Conservation (phyloP, 805 yeast species). For the Schizosaccharomyces lindneri region DNA sequence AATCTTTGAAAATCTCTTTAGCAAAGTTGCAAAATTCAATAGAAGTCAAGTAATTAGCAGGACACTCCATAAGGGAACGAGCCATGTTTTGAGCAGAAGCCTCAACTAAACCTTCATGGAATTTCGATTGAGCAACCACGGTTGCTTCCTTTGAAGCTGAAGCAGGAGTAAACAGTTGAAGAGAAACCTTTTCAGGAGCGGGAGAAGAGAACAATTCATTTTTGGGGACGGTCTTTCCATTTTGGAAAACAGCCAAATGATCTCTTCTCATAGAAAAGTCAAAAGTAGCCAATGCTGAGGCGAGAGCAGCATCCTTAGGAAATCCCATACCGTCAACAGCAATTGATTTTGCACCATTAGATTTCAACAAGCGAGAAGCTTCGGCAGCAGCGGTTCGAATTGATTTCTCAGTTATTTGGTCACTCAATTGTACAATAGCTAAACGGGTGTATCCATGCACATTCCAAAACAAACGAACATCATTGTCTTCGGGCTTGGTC, state of each 20-base stretch:
- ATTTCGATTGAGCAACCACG: neutral
- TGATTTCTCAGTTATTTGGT: neutral
- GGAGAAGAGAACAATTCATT: neutral
- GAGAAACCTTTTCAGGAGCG: neutral
- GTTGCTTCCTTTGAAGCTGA: neutral
- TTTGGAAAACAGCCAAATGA: neutral
- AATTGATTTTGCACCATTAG: neutral
- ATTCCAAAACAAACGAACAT: neutral
- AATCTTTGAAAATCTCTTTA: neutral
- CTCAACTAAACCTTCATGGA: neutral
- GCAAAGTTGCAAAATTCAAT: neutral
- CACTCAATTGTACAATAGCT: neutral
- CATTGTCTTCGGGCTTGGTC: neutral
- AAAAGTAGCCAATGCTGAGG: neutral
- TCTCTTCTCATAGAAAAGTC: neutral
- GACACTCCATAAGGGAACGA: conserved; percentile 2
- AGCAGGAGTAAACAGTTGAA: neutral
- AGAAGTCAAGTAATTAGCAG: conserved; percentile 1
- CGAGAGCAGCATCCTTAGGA: neutral
- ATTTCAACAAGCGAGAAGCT: neutral
- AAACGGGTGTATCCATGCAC: neutral
- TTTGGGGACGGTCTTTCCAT: neutral
- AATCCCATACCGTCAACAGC: neutral
- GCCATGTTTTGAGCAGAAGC: conserved; percentile 3
- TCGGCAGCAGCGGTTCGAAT: neutral